phyloP scores from a whole-genome alignment of 768 basidiomycete species.

The Pleurotus platypus region DNA sequence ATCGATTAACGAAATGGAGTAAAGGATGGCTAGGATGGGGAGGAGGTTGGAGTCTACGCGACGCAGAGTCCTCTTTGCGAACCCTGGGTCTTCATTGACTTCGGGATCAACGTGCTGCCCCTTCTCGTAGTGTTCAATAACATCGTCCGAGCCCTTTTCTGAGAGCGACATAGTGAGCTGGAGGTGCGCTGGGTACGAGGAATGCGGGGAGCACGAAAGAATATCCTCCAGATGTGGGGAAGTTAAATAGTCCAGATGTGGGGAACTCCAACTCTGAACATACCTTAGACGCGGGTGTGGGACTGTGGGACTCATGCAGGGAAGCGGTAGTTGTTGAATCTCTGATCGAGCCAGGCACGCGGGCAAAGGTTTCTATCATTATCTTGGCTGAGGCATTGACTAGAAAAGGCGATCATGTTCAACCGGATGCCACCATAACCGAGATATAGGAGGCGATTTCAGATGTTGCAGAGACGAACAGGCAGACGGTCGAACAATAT shows the following conservation, averaged over 20 bases:
- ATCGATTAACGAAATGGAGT: conserved; percentile 42
- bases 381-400: no score
- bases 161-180: neutral
- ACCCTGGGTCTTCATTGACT: conserved; percentile 4
- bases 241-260: conserved; percentile 9
- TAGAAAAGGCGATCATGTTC: neutral
- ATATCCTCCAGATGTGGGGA: neutral
- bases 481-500: neutral
- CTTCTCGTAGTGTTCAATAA: neutral
- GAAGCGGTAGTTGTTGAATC: neutral
- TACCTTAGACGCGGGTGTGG: no score
- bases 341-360: neutral
- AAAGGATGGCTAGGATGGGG: conserved; percentile 37
- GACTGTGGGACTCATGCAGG: neutral
- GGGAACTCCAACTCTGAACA: conserved; percentile 2
- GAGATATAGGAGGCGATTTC: conserved; percentile 1
- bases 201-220: neutral
- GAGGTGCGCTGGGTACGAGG: neutral
- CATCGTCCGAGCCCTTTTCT: neutral
- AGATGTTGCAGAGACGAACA: neutral
- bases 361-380: no score
- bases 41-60: conserved; percentile 39
- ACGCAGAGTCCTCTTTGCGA: conserved; percentile 15
- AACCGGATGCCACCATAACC: neutral
- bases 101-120: conserved; percentile 5